Conservation (phyloP, 805 yeast species). For the Barnettozyma siamensis region DNA sequence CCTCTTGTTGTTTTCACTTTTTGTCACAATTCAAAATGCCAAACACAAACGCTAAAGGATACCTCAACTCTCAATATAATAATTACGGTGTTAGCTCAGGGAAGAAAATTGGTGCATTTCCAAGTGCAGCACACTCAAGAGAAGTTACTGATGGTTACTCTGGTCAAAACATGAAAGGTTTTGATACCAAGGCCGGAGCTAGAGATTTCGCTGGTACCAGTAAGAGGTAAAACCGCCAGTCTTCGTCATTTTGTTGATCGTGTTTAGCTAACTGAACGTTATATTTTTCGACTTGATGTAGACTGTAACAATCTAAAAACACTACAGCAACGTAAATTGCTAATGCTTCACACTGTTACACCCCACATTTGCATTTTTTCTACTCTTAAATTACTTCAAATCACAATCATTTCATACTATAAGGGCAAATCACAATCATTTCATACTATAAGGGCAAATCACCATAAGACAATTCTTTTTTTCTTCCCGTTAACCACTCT, state of each 20-base stretch:
- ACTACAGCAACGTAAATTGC: too few species aligned
- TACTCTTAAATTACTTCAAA: too few species aligned
- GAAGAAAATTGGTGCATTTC: constrained; percentile 9
- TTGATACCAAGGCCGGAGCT: constrained; percentile 4
- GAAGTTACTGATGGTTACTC: constrained; percentile 9
- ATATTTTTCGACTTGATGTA: too few species aligned
- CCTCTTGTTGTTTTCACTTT: too few species aligned
- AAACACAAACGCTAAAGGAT: constrained; percentile 8
- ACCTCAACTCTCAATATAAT: constrained; percentile 5
- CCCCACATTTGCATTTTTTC: too few species aligned
- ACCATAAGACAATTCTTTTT: constrained; percentile 18
- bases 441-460: too few species aligned
- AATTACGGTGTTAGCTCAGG: constrained; percentile 8
- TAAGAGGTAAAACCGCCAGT: neutral
- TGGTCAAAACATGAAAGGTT: constrained; percentile 5
- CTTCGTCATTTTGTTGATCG: neutral
- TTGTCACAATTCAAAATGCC: neutral
- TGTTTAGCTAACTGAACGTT: neutral
- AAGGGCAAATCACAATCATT: too few species aligned
- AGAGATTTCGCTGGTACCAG: neutral
- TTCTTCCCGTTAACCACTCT: constrained; percentile 15
- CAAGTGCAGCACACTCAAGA: constrained; percentile 8
- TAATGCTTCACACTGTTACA: too few species aligned
- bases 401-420: too few species aligned
- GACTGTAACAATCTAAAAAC: too few species aligned